Percentiles rank a stretch among this genome's conserved stretches.
Evolutionary conservation across 2,329 filamentous ascomycete genomes (phyloP).

Genomic region (Fusarium sp.): DNA sequence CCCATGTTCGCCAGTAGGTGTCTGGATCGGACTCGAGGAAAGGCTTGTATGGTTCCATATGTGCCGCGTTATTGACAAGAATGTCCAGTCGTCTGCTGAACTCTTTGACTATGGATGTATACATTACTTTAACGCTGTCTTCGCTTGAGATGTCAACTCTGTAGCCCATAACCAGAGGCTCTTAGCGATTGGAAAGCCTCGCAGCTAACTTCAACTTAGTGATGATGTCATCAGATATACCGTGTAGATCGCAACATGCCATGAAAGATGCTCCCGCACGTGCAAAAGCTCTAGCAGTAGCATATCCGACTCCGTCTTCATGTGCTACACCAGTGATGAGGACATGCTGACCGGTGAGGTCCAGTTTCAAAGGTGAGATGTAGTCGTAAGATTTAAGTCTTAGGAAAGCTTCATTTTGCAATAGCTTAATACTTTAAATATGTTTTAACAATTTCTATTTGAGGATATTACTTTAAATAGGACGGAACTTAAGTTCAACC

Average conservation of each 20-base stretch:
- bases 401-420: too few species aligned
- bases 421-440: background rate
- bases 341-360: background rate
- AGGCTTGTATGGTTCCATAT: background rate
- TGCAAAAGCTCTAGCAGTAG: background rate
- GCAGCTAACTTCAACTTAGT: background rate
- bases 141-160: background rate
- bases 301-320: background rate
- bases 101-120: fast-evolving
- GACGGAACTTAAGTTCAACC: background rate
- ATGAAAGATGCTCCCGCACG: background rate
- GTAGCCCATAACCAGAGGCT: background rate
- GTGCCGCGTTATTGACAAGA: background rate
- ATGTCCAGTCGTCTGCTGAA: background rate
- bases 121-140: background rate
- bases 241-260: background rate
- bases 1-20: background rate
- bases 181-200: fast-evolving
- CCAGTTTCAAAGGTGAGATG: background rate
- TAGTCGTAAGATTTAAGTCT: background rate
- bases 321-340: background rate
- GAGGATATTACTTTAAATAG: background rate
- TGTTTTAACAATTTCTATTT: background rate
- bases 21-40: background rate
- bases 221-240: background rate